Conservation (phyloP, 1,284 basidiomycete species). For the Kwoniella shivajii region DNA sequence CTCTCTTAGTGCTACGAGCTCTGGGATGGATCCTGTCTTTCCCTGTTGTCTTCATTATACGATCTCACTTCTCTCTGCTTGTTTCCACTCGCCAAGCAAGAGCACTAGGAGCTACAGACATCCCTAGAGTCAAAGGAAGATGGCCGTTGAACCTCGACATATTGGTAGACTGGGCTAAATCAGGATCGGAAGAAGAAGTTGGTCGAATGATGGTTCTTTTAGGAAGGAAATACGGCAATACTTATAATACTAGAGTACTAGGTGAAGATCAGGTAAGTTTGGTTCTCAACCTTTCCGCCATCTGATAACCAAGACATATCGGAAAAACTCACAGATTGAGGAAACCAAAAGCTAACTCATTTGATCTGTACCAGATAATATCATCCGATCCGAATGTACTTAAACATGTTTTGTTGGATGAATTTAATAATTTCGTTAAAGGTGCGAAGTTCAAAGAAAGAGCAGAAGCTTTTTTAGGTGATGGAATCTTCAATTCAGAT, state of each 20-base stretch:
- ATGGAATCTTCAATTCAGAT: slow-evolving; percentile 54
- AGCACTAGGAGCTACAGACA: slow-evolving; percentile 20
- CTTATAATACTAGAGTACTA: slow-evolving; percentile 45
- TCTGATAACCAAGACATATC: too few species aligned
- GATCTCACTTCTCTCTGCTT: background rate
- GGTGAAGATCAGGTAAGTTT: slow-evolving; percentile 43
- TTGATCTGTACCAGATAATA: too few species aligned
- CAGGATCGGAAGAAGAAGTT: slow-evolving; percentile 40
- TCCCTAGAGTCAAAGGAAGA: slow-evolving; percentile 34
- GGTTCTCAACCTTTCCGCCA: background rate
- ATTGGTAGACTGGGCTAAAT: slow-evolving; percentile 37
- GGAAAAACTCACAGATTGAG: too few species aligned
- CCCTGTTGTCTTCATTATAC: background rate
- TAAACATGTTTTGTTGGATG: slow-evolving; percentile 33
- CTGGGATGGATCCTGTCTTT: slow-evolving; percentile 18
- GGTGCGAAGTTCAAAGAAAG: slow-evolving; percentile 50
- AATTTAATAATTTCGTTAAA: slow-evolving; percentile 44
- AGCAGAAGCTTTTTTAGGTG: slow-evolving; percentile 48
- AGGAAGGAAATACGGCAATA: slow-evolving; percentile 31
- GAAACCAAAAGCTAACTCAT: too few species aligned
- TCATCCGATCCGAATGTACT: slow-evolving; percentile 36
- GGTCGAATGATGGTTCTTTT: slow-evolving; percentile 40
- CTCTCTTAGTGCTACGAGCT: background rate
- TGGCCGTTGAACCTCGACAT: slow-evolving; percentile 44
- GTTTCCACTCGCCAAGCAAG: slow-evolving; percentile 14